Conservation (phyloP, 2,329 filamentous ascomycete genomes). For the Beauveria sp. region DNA sequence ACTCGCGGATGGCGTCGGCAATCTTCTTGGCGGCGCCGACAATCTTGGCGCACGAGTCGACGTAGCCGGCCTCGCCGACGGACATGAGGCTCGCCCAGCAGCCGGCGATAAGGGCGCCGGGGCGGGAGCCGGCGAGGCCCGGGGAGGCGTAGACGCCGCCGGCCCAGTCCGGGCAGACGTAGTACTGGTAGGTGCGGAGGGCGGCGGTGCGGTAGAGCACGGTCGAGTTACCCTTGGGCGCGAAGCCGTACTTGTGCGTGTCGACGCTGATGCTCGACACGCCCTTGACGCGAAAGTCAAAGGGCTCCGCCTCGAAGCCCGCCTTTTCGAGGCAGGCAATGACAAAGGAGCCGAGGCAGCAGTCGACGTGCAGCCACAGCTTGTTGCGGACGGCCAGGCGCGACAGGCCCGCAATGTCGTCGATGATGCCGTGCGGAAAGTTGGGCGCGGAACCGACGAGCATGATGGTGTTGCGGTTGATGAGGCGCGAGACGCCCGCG, state of each 20-base stretch:
- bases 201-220: constrained; percentile 77
- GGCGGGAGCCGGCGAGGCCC: constrained; percentile 82
- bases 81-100: constrained; percentile 92
- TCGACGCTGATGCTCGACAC: constrained; percentile 95
- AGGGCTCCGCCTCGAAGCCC: constrained; percentile 81
- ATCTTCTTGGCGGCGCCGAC: constrained; percentile 82
- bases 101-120: constrained; percentile 87
- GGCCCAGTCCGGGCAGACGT: constrained; percentile 88
- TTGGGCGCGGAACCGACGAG: constrained; percentile 94
- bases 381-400: constrained; percentile 71
- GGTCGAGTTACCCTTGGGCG: constrained; percentile 93
- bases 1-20: constrained; percentile 61
- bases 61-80: constrained; percentile 80
- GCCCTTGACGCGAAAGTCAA: constrained; percentile 90
- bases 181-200: constrained; percentile 88
- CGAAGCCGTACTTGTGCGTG: constrained; percentile 98
- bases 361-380: constrained; percentile 90
- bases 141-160: constrained; percentile 95
- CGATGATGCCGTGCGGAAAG: constrained; percentile 96
- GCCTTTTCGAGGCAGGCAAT: constrained; percentile 86
- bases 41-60: constrained; percentile 79
- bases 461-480: constrained; percentile 90
- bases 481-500: constrained; percentile 67
- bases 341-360: constrained; percentile 92
- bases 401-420: constrained; percentile 82